These are phyloP conservation scores for Fragilaria crotonensis DNA, from an alignment of 108 stramenopile species.

Conservation along the genomic window DNA sequence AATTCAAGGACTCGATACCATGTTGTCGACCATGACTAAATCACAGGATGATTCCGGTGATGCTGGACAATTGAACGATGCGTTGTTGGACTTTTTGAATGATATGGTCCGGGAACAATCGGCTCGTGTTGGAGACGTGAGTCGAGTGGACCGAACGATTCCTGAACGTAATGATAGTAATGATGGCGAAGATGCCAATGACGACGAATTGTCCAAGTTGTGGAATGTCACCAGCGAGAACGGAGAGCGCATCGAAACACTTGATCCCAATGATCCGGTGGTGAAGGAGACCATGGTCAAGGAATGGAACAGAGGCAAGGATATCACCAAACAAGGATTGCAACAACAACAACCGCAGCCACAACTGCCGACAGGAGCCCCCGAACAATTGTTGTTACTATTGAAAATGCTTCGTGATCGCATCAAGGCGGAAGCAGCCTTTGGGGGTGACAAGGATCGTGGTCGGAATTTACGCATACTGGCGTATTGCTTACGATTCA, in stretches of 20 bases:
- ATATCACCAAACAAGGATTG: too few relatives aligned
- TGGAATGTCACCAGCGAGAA: conserved; percentile 65
- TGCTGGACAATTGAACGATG: conserved; percentile 68
- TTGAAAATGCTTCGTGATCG: conserved; percentile 65
- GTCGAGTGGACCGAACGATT: conserved; percentile 46
- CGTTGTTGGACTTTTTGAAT: conserved; percentile 67
- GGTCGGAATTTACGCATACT: conserved; percentile 66
- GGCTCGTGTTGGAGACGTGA: too few relatives aligned
- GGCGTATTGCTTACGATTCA: conserved; percentile 63
- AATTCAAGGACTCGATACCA: conserved; percentile 61
- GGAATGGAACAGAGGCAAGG: too few relatives aligned
- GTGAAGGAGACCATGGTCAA: conserved; percentile 42
- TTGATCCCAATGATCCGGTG: conserved; percentile 66
- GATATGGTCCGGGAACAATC: conserved; percentile 79
- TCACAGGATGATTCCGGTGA: conserved; percentile 46
- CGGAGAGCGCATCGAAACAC: conserved; percentile 60
- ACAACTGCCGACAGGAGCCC: conserved; percentile 29
- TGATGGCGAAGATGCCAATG: neutral
- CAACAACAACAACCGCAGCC: conserved; percentile 21
- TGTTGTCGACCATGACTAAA: conserved; percentile 68
- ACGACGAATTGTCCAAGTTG: conserved; percentile 22
- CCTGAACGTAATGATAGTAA: conserved; percentile 9
- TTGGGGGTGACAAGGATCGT: conserved; percentile 58
- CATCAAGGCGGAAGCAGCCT: conserved; percentile 80
- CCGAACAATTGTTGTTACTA: conserved; percentile 69